phyloP scores from a whole-genome alignment of 345 rosid species.

The Eucalyptus pauciflora region DNA sequence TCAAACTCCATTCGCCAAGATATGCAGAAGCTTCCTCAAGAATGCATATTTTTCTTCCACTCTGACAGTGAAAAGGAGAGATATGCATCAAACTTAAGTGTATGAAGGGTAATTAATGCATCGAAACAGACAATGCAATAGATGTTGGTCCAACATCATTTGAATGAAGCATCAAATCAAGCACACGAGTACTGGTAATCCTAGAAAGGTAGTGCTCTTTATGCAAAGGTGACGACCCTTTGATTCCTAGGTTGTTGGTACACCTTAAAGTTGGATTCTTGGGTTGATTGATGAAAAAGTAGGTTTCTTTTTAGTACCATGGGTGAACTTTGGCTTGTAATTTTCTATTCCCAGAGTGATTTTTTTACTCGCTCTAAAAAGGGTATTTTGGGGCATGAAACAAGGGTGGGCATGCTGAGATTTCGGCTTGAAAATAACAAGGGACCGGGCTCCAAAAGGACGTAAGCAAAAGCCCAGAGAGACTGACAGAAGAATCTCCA shows the following conservation, averaged over 20 bases:
- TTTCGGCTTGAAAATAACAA: conserved; percentile 22
- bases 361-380: background rate
- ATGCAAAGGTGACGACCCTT: background rate
- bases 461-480: conserved; percentile 29
- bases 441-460: conserved; percentile 21
- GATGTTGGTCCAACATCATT: background rate
- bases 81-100: background rate
- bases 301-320: conserved; percentile 2
- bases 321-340: background rate
- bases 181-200: background rate
- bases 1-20: background rate
- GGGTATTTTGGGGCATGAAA: conserved; percentile 2
- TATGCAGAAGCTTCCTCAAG: background rate
- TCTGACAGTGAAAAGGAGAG: background rate
- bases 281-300: conserved; percentile 2
- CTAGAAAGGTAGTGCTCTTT: conserved; percentile 4
- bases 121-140: background rate
- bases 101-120: background rate
- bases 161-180: background rate
- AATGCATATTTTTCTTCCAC: background rate
- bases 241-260: conserved; percentile 3
- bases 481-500: conserved; percentile 59
- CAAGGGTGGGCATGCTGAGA: conserved; percentile 12
- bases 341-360: background rate
- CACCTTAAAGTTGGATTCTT: conserved; percentile 3